phyloP scores from a whole-genome alignment of 106 monocot genomes.

The Phalaenopsis aphrodite region DNA sequence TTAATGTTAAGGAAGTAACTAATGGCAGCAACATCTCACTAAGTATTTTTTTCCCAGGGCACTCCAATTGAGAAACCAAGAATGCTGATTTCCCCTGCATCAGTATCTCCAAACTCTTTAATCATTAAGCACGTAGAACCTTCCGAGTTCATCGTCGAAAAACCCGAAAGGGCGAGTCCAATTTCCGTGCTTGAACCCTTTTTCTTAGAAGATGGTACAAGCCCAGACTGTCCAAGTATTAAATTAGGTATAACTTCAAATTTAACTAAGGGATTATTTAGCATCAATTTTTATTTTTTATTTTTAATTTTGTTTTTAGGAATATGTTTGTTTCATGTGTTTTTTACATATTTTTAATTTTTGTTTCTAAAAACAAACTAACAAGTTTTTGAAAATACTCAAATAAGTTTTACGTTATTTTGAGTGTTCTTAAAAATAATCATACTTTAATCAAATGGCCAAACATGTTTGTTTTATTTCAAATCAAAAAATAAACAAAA shows the following conservation, averaged over 20 bases:
- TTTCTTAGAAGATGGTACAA: constrained; percentile 38
- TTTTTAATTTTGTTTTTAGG: too few species aligned
- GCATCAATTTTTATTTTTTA: too few species aligned
- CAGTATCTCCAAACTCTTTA: constrained; percentile 12
- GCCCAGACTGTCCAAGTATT: constrained; percentile 18
- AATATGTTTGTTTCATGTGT: too few species aligned
- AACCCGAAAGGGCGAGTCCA: constrained; percentile 53
- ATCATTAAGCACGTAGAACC: constrained; percentile 14
- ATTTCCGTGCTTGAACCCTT: constrained; percentile 63
- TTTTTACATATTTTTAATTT: too few species aligned
- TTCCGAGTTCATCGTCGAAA: constrained; percentile 23
- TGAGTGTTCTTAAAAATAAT: too few species aligned
- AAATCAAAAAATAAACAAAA: too few species aligned
- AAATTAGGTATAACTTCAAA: constrained; percentile 29
- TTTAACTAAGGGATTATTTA: neutral
- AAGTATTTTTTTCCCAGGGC: constrained; percentile 7
- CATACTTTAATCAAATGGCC: too few species aligned
- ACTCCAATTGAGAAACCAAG: constrained; percentile 10
- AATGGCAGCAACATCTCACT: neutral
- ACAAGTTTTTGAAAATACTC: too few species aligned
- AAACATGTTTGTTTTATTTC: too few species aligned
- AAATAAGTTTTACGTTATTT: too few species aligned
- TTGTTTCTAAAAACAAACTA: too few species aligned
- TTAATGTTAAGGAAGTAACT: neutral
- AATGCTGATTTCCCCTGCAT: neutral